These are phyloP conservation scores for Aureobasidium musti DNA, from an alignment of 2,329 filamentous ascomycete genomes.

Conservation along the genomic window DNA sequence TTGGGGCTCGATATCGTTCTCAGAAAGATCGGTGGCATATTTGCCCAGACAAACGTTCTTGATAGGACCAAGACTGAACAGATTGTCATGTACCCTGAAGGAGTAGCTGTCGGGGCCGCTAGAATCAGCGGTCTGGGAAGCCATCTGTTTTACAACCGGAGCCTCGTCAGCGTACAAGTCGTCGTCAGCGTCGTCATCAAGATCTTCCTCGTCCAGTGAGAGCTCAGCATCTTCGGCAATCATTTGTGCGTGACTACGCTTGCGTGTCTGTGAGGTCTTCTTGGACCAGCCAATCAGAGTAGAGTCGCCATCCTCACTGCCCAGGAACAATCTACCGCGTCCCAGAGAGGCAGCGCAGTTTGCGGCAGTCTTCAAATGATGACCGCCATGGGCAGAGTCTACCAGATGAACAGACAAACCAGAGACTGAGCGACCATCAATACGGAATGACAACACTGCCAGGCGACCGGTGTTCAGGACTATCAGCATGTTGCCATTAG, in stretches of 20 bases:
- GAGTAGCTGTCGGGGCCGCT: conserved; percentile 64
- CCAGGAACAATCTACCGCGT: conserved; percentile 74
- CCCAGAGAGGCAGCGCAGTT: conserved; percentile 71
- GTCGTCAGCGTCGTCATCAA: conserved; percentile 59
- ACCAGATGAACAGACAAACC: conserved; percentile 74
- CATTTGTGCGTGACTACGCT: conserved; percentile 63
- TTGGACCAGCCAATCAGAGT: conserved; percentile 76
- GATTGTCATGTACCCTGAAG: conserved; percentile 74
- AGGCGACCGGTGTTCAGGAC: conserved; percentile 74
- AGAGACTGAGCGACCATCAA: conserved; percentile 89
- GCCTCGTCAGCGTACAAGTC: conserved; percentile 65
- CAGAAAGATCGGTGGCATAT: conserved; percentile 43
- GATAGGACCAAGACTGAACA: conserved; percentile 79
- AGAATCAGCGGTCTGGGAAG: conserved; percentile 42
- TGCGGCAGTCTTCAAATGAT: conserved; percentile 61
- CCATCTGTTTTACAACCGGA: conserved; percentile 44
- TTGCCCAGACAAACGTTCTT: conserved; percentile 71
- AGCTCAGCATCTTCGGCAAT: conserved; percentile 52
- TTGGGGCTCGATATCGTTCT: conserved; percentile 31
- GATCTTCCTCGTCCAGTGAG: conserved; percentile 60
- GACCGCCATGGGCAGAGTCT: conserved; percentile 62
- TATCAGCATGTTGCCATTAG: conserved; percentile 81
- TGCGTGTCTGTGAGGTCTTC: conserved; percentile 64
- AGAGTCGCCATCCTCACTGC: conserved; percentile 81
- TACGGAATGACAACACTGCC: conserved; percentile 74